Percentiles rank a stretch among this genome's conserved stretches.
These are phyloP conservation scores for Oryza meyeriana DNA, from an alignment of 176 grass and related monocot species.

Conservation along the genomic window DNA sequence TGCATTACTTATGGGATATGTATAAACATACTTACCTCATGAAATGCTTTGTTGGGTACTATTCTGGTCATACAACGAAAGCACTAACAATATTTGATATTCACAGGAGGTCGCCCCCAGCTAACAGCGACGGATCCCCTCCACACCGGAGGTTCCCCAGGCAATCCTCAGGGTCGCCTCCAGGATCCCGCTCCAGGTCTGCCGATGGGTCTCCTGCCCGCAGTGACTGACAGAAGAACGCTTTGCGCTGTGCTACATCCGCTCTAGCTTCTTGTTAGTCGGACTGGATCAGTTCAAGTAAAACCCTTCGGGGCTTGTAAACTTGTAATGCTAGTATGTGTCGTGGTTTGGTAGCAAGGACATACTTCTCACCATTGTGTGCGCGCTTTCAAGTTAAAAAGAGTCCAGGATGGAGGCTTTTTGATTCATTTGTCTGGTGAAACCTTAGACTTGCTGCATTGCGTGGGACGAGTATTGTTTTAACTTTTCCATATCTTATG, in stretches of 20 bases:
- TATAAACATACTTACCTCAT: neutral
- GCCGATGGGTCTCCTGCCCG: slow-evolving; percentile 39
- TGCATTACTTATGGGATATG: neutral
- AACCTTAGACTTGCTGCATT: neutral
- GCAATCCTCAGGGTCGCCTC: slow-evolving; percentile 51
- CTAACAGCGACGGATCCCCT: slow-evolving; percentile 40
- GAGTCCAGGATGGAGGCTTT: neutral
- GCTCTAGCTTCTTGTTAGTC: neutral
- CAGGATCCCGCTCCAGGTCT: slow-evolving; percentile 64
- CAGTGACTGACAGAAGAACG: slow-evolving; percentile 33
- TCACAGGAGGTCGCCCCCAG: slow-evolving; percentile 25
- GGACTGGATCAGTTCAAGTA: neutral
- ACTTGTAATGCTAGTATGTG: slow-evolving; percentile 2
- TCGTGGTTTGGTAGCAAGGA: neutral
- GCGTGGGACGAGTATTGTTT: neutral
- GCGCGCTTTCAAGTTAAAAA: neutral
- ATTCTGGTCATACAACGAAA: neutral
- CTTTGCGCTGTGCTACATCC: neutral
- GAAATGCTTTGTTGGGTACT: neutral
- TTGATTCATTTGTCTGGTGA: neutral
- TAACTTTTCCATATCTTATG: neutral
- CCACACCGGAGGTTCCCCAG: slow-evolving; percentile 32
- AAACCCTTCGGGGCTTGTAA: neutral
- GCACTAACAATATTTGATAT: neutral
- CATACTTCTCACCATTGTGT: neutral